Evolutionary conservation across 2,329 filamentous ascomycete genomes (phyloP).

Genomic region (Eutypa lata): DNA sequence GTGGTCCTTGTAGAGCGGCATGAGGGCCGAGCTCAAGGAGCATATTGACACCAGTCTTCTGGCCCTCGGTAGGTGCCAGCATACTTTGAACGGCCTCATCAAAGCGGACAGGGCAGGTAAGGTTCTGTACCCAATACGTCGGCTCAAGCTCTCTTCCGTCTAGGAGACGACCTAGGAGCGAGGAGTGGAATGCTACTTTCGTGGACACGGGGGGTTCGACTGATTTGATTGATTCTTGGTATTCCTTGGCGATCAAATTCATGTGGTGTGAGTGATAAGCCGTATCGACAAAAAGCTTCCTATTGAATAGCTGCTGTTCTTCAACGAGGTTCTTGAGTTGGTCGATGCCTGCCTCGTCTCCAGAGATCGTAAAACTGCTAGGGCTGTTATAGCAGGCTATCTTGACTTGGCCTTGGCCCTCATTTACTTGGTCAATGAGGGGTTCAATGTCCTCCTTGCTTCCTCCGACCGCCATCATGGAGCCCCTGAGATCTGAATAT

Average conservation of each 20-base stretch:
- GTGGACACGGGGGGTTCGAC: constrained; percentile 29
- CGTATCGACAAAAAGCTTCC: constrained; percentile 45
- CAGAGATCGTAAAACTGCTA: constrained; percentile 48
- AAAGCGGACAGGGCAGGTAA: constrained; percentile 37
- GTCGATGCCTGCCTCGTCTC: constrained; percentile 42
- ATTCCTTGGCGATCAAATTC: constrained; percentile 46
- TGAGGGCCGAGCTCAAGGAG: constrained; percentile 50
- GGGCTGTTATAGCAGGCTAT: constrained; percentile 52
- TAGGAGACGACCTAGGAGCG: constrained; percentile 38
- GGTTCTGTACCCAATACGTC: constrained; percentile 44
- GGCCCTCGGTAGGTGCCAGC: constrained; percentile 32
- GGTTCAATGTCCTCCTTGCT: constrained; percentile 39
- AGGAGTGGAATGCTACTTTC: constrained; percentile 43
- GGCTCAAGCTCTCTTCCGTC: constrained; percentile 36
- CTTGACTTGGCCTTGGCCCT: constrained; percentile 23
- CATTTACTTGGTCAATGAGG: constrained; percentile 31
- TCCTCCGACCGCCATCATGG: constrained; percentile 55
- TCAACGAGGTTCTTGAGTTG: constrained; percentile 39
- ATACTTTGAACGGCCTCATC: constrained; percentile 37
- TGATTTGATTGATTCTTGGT: constrained; percentile 34
- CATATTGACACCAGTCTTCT: constrained; percentile 38
- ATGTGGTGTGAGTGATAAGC: constrained; percentile 56
- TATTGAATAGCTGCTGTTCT: constrained; percentile 42
- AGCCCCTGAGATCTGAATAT: constrained; percentile 39
- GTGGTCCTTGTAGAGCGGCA: constrained; percentile 45